Evolutionary conservation across 2,329 filamentous ascomycete genomes (phyloP).

Genomic region (Furcasterigmium sp.): DNA sequence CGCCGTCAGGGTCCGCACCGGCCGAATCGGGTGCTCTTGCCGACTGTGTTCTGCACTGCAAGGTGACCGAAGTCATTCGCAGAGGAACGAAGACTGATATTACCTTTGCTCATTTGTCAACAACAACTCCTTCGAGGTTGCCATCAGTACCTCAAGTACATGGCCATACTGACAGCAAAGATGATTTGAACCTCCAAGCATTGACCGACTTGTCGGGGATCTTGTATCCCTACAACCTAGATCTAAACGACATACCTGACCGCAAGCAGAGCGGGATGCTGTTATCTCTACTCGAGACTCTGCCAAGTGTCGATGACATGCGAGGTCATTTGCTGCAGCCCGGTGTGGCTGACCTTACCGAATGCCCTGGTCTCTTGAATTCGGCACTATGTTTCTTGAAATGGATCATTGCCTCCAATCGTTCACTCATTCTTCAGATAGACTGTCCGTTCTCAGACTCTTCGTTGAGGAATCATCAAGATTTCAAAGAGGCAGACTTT

Average conservation of each 20-base stretch:
- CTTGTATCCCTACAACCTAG: slow-evolving; percentile 42
- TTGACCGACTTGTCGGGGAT: no score
- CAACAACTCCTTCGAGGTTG: not conserved
- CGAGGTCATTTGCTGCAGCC: slow-evolving; percentile 36
- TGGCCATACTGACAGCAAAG: no score
- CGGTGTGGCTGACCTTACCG: slow-evolving; percentile 33
- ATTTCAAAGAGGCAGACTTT: not conserved
- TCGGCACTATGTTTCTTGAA: slow-evolving; percentile 65
- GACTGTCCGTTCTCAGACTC: slow-evolving; percentile 29
- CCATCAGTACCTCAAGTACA: not conserved
- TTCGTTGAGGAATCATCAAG: not conserved
- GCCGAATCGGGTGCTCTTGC: no score
- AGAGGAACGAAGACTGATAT: not conserved
- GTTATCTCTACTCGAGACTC: slow-evolving; percentile 44
- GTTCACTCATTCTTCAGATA: slow-evolving; percentile 79
- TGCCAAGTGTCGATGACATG: slow-evolving; percentile 60
- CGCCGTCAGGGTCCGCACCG: no score
- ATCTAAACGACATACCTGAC: slow-evolving; percentile 46
- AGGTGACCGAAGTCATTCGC: not conserved
- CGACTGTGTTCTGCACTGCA: slow-evolving; percentile 14
- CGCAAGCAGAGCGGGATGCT: slow-evolving; percentile 44
- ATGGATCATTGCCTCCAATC: slow-evolving; percentile 88
- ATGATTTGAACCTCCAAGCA: no score
- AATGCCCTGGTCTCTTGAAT: slow-evolving; percentile 52
- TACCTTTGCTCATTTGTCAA: not conserved